phyloP scores from a whole-genome alignment of 768 basidiomycete genomes.

The Brasilioporus rufonigricans region DNA sequence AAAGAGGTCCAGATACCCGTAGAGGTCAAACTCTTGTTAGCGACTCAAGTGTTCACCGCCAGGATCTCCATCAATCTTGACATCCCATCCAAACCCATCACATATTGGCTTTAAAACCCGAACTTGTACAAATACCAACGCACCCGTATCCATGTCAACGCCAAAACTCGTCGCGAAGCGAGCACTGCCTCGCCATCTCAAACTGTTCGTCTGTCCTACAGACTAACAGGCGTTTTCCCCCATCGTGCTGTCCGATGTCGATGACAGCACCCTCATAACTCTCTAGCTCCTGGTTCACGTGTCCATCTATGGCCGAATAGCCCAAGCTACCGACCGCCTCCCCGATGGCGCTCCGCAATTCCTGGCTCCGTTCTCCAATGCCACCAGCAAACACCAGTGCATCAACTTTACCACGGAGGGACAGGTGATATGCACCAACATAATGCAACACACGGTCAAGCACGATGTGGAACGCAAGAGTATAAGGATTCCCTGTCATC shows the following conservation, averaged over 20 bases:
- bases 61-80: neutral
- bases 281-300: conserved; percentile 44
- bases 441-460: conserved; percentile 73
- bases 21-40: neutral
- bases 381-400: conserved; percentile 86
- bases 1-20: neutral
- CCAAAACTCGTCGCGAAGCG: conserved; percentile 17
- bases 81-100: neutral
- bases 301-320: conserved; percentile 46
- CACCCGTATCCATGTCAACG: neutral
- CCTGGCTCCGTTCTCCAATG: conserved; percentile 73
- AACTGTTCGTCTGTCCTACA: conserved; percentile 68
- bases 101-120: neutral
- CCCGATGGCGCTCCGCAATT: conserved; percentile 59
- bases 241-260: conserved; percentile 40
- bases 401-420: conserved; percentile 65
- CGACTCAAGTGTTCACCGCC: neutral
- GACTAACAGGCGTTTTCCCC: conserved; percentile 45
- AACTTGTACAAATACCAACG: neutral
- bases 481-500: conserved; percentile 35
- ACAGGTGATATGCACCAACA: conserved; percentile 72
- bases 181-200: conserved; percentile 47
- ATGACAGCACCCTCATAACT: conserved; percentile 40
- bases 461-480: conserved; percentile 76
- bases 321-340: conserved; percentile 59